A percentile compares a stretch with the other conserved stretches of the same genome.
Conservation (phyloP, 2,329 filamentous ascomycete species). For the Aureobasidium sp. region DNA sequence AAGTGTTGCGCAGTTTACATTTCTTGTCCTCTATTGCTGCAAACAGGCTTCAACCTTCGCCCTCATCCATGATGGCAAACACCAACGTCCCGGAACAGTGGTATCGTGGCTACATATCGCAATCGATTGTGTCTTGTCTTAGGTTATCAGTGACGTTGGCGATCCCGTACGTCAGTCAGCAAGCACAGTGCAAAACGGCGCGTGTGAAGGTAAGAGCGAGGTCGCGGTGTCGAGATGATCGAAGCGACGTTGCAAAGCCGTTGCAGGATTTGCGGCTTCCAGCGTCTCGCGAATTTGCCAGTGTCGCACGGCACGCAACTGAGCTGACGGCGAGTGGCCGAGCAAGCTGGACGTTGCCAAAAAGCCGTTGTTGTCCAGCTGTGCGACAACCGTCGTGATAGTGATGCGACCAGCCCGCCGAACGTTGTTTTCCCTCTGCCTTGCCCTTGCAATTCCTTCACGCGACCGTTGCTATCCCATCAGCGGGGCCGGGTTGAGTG, state of each 20-base stretch:
- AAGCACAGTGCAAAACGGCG: background rate
- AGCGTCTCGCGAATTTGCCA: conserved; percentile 7
- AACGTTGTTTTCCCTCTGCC: conserved; percentile 5
- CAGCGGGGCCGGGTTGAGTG: conserved; percentile 9
- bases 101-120: conserved; percentile 2
- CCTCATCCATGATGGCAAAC: background rate
- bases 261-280: conserved; percentile 5
- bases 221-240: background rate
- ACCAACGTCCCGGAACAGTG: background rate
- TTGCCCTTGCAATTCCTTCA: conserved; percentile 1
- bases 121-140: conserved; percentile 11
- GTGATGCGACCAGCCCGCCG: conserved; percentile 8
- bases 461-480: conserved; percentile 8
- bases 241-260: conserved; percentile 3
- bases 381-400: conserved; percentile 9
- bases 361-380: conserved; percentile 9
- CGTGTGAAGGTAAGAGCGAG: background rate
- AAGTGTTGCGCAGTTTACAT: background rate
- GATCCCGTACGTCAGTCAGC: conserved; percentile 3
- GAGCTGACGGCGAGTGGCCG: conserved; percentile 2
- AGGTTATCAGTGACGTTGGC: conserved; percentile 10
- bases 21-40: background rate
- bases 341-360: conserved; percentile 6
- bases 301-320: conserved; percentile 6
- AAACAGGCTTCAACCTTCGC: background rate